phyloP scores from a whole-genome alignment of 106 monocot species.

The Cymbidium sinense region DNA sequence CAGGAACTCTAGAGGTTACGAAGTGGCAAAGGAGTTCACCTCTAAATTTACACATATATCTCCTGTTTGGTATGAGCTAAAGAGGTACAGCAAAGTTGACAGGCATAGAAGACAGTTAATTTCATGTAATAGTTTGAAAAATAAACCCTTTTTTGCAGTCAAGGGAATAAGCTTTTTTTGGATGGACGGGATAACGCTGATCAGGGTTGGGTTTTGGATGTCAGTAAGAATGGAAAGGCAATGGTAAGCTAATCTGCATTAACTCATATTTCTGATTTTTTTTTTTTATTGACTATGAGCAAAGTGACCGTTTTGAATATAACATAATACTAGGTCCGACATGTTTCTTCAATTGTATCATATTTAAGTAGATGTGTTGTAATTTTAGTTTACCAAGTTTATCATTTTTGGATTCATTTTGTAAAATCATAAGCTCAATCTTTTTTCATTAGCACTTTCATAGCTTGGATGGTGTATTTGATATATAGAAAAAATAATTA shows the following conservation, averaged over 20 bases:
- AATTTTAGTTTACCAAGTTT: no score
- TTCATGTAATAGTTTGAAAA: background rate
- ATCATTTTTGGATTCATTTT: no score
- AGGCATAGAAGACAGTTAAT: background rate
- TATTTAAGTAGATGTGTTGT: no score
- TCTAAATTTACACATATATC: slow-evolving; percentile 82
- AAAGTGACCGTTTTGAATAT: background rate
- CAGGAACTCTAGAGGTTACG: slow-evolving; percentile 95
- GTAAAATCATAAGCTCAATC: no score
- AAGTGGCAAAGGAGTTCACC: slow-evolving; percentile 75
- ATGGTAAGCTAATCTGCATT: slow-evolving; percentile 31
- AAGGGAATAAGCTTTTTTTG: slow-evolving; percentile 52
- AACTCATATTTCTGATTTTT: background rate
- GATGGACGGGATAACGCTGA: slow-evolving; percentile 85
- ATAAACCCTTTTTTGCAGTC: slow-evolving; percentile 29
- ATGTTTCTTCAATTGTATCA: no score
- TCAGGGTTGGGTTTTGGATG: slow-evolving; percentile 57
- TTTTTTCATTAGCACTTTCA: no score
- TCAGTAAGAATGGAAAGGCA: slow-evolving; percentile 39
- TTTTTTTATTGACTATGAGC: no score
- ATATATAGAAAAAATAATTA: no score
- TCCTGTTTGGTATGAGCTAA: slow-evolving; percentile 97
- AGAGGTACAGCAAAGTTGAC: slow-evolving; percentile 45
- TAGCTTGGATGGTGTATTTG: no score
- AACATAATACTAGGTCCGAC: no score